phyloP scores from a whole-genome alignment of 2,329 filamentous ascomycete genomes.

The Diplodia scrobiculata region DNA sequence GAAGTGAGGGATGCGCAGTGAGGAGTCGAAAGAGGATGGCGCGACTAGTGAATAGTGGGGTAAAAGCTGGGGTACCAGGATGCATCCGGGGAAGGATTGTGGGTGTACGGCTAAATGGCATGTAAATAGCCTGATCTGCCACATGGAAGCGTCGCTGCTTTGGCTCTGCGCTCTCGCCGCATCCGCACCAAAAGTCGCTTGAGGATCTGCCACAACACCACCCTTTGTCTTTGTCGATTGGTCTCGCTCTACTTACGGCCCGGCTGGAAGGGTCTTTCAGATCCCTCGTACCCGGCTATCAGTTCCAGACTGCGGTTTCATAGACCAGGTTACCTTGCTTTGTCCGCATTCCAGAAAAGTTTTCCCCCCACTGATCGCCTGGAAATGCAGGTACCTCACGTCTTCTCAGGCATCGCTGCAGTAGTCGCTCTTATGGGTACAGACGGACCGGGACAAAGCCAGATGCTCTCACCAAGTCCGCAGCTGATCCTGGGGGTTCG shows the following conservation, averaged over 20 bases:
- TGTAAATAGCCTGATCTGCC: constrained; percentile 24
- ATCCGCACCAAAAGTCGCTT: neutral
- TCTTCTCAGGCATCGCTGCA: neutral
- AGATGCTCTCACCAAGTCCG: neutral
- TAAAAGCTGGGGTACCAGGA: constrained; percentile 26
- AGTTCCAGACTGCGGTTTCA: constrained; percentile 7
- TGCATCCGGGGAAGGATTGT: constrained; percentile 19
- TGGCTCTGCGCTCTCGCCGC: neutral
- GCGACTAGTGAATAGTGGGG: constrained; percentile 24
- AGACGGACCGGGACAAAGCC: neutral
- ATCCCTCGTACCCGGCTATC: neutral
- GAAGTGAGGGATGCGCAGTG: neutral
- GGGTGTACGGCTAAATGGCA: constrained; percentile 20
- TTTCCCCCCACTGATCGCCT: neutral
- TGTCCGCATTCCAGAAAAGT: constrained; percentile 17
- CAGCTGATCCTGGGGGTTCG: neutral
- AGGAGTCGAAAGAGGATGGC: constrained; percentile 13
- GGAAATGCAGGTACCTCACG: constrained; percentile 4
- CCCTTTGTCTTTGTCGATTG: neutral
- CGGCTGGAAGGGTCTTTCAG: constrained; percentile 2
- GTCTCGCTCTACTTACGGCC: neutral
- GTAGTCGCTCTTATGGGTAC: neutral
- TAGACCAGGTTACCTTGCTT: neutral
- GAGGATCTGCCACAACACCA: neutral
- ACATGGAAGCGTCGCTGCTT: constrained; percentile 14